Percentiles rank a stretch among this genome's conserved stretches.
These are phyloP conservation scores for Ricinus communis DNA, from an alignment of 345 rosid genomes.

Conservation along the genomic window DNA sequence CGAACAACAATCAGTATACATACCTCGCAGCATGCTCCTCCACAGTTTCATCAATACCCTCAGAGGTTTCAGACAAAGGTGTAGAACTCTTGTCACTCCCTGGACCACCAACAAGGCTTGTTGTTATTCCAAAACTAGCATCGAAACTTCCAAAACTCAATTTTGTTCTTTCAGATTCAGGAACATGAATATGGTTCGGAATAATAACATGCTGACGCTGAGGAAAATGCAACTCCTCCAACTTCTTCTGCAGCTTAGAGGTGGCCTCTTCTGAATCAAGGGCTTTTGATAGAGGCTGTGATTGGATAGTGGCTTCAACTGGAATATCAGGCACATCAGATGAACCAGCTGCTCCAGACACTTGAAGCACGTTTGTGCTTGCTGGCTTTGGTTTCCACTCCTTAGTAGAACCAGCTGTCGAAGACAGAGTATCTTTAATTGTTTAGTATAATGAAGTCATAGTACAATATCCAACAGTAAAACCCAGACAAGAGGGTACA, in stretches of 20 bases:
- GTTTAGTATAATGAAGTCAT: constrained; percentile 13
- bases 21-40: constrained; percentile 66
- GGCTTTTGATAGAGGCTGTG: constrained; percentile 38
- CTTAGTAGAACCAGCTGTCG: constrained; percentile 56
- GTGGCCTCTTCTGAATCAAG: constrained; percentile 57
- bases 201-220: constrained; percentile 88
- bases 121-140: constrained; percentile 61
- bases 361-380: constrained; percentile 47
- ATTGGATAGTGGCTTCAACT: constrained; percentile 43
- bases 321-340: constrained; percentile 43
- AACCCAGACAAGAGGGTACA: not conserved
- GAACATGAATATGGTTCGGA: constrained; percentile 87
- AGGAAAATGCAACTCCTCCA: constrained; percentile 69
- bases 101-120: constrained; percentile 35
- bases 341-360: constrained; percentile 48
- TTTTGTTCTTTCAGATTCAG: constrained; percentile 84
- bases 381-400: constrained; percentile 94
- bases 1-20: constrained; percentile 19
- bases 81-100: constrained; percentile 71
- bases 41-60: constrained; percentile 49
- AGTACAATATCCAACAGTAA: constrained; percentile 10
- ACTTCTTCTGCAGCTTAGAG: constrained; percentile 64
- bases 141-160: constrained; percentile 95
- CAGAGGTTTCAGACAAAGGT: constrained; percentile 60
- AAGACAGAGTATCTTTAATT: constrained; percentile 24